Percentiles rank a stretch among this genome's conserved stretches.
Evolutionary conservation across 352 stramenopile species (phyloP).

Genomic region (Pythium grandisporangium): DNA sequence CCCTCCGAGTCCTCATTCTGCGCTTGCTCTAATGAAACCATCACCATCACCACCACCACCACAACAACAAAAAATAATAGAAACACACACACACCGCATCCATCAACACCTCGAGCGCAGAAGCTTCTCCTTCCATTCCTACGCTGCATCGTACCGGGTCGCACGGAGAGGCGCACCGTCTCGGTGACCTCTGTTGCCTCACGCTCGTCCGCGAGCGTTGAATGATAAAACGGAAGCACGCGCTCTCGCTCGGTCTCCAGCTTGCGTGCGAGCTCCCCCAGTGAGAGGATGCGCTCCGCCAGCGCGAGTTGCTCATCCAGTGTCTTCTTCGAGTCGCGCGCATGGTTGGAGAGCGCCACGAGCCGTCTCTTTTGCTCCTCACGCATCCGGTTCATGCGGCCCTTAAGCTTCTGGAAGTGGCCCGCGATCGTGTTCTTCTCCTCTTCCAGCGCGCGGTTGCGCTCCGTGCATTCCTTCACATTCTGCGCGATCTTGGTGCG

Average conservation of each 20-base stretch:
- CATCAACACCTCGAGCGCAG: slow-evolving; percentile 14
- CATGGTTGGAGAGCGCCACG: slow-evolving; percentile 71
- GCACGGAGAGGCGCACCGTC: slow-evolving; percentile 39
- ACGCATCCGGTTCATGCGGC: slow-evolving; percentile 85
- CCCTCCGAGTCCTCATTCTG: slow-evolving; percentile 30
- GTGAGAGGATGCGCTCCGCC: slow-evolving; percentile 80
- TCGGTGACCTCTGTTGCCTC: slow-evolving; percentile 56
- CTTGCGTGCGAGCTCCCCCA: slow-evolving; percentile 87
- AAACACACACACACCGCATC: neutral
- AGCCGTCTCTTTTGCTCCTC: slow-evolving; percentile 77
- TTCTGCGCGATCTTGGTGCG: slow-evolving; percentile 90
- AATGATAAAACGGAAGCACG: slow-evolving; percentile 81
- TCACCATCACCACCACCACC: slow-evolving; percentile 2
- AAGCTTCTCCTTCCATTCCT: no score
- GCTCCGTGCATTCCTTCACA: slow-evolving; percentile 81
- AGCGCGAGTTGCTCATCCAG: slow-evolving; percentile 63
- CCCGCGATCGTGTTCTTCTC: slow-evolving; percentile 82
- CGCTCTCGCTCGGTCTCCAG: slow-evolving; percentile 90
- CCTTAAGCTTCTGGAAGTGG: slow-evolving; percentile 86
- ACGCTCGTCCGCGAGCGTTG: slow-evolving; percentile 45
- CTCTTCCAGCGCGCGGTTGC: slow-evolving; percentile 83
- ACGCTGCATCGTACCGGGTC: slow-evolving; percentile 16
- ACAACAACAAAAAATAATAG: slow-evolving; percentile 1
- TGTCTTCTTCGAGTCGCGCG: slow-evolving; percentile 61
- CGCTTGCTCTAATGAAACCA: slow-evolving; percentile 15